Evolutionary conservation across 2,329 filamentous ascomycete genomes (phyloP).

Genomic region (Claviceps pazoutovae): DNA sequence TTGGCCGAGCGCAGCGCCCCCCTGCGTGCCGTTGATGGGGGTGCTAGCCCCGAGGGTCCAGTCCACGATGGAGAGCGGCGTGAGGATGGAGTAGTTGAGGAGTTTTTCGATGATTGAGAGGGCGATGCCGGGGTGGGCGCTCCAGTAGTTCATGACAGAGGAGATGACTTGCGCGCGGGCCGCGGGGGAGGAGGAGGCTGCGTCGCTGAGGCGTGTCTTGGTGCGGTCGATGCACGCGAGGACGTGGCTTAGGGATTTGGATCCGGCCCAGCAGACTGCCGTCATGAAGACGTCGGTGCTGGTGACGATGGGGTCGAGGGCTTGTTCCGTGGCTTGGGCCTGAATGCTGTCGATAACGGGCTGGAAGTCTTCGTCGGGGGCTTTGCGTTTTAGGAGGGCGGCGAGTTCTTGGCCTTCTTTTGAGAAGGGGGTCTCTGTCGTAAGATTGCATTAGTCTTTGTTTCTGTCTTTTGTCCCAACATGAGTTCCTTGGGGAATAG

Average conservation of each 20-base stretch:
- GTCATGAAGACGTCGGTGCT: constrained; percentile 92
- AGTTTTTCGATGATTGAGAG: constrained; percentile 92
- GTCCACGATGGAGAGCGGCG: constrained; percentile 70
- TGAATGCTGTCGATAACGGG: constrained; percentile 69
- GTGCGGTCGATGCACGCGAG: constrained; percentile 90
- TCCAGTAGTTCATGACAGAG: constrained; percentile 87
- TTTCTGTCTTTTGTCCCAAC: too few species aligned
- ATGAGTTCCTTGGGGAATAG: background rate
- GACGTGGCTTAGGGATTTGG: constrained; percentile 91
- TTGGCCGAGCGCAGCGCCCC: constrained; percentile 55
- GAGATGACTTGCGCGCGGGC: constrained; percentile 80
- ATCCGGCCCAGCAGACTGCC: constrained; percentile 81
- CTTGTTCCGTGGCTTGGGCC: constrained; percentile 55
- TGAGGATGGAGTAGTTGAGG: constrained; percentile 91
- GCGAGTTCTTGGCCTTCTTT: constrained; percentile 74
- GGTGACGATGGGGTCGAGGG: constrained; percentile 66
- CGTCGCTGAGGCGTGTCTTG: constrained; percentile 73
- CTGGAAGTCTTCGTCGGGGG: constrained; percentile 74
- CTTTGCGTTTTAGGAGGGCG: constrained; percentile 68
- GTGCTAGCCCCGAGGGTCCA: constrained; percentile 62
- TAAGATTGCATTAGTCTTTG: too few species aligned
- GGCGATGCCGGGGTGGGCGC: constrained; percentile 78
- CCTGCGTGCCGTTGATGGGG: constrained; percentile 34
- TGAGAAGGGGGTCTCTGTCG: constrained; percentile 63
- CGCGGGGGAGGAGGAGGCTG: constrained; percentile 58